Conservation (phyloP, 1,284 basidiomycete species). For the Termitomyces sp. region DNA sequence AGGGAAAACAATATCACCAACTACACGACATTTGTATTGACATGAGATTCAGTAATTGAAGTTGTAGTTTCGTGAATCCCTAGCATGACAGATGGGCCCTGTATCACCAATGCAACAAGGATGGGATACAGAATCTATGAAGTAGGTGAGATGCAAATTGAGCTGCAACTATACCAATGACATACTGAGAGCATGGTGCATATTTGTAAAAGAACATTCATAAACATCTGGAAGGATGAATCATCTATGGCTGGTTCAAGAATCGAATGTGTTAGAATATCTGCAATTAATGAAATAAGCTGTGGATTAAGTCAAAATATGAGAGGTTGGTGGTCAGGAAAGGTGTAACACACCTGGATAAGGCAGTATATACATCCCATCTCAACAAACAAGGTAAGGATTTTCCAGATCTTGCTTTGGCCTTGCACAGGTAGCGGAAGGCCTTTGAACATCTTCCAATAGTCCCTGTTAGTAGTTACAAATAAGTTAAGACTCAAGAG, state of each 20-base stretch:
- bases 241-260: neutral
- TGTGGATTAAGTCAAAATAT: neutral
- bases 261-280: neutral
- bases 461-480: neutral
- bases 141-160: neutral
- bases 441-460: neutral
- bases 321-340: too few species aligned
- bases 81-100: neutral
- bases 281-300: neutral
- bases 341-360: neutral
- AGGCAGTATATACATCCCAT: neutral
- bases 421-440: neutral
- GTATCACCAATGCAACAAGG: neutral
- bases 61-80: neutral
- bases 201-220: neutral
- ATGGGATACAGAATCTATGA: neutral
- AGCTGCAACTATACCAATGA: neutral
- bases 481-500: neutral
- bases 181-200: neutral
- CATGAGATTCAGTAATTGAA: neutral
- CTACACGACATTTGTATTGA: neutral
- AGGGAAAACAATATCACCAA: too few species aligned
- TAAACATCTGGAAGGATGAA: neutral
- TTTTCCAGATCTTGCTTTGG: neutral
- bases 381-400: neutral